Conservation (phyloP, 768 basidiomycete species). For the Basidioascus undulatus region DNA sequence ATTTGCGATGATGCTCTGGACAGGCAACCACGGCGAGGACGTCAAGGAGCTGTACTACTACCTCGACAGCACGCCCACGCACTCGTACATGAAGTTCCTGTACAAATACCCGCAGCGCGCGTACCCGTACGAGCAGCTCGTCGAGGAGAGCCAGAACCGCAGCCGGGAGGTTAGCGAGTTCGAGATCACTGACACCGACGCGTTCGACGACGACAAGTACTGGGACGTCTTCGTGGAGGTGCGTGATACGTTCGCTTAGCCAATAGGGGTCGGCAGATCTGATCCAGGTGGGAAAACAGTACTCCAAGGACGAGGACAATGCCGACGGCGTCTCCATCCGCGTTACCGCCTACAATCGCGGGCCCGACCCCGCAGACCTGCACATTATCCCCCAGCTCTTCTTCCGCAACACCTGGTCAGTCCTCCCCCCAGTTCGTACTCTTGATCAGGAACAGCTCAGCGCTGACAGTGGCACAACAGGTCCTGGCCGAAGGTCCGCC, state of each 20-base stretch:
- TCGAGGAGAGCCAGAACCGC: constrained; percentile 57
- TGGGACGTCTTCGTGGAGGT: constrained; percentile 99
- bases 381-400: constrained; percentile 89
- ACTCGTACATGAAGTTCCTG: constrained; percentile 98
- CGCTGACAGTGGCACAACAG: no score
- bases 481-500: no score
- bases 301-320: constrained; percentile 87
- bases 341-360: constrained; percentile 88
- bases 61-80: constrained; percentile 91
- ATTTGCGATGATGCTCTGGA: background rate
- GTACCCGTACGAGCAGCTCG: constrained; percentile 85
- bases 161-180: constrained; percentile 70
- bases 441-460: no score
- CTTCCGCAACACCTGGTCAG: constrained; percentile 96
- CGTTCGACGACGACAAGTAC: constrained; percentile 75
- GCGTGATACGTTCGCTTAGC: constrained; percentile 15
- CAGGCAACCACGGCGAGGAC: constrained; percentile 94
- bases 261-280: no score
- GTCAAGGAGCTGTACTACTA: constrained; percentile 99
- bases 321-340: constrained; percentile 73
- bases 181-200: constrained; percentile 79
- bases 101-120: constrained; percentile 92
- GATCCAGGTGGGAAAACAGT: no score
- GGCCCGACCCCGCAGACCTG: constrained; percentile 76
- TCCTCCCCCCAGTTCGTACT: constrained; percentile 24